Percentiles rank a stretch among this genome's conserved stretches.
Conservation (phyloP, 2,329 filamentous ascomycete genomes). For the Microcera coccophila region DNA sequence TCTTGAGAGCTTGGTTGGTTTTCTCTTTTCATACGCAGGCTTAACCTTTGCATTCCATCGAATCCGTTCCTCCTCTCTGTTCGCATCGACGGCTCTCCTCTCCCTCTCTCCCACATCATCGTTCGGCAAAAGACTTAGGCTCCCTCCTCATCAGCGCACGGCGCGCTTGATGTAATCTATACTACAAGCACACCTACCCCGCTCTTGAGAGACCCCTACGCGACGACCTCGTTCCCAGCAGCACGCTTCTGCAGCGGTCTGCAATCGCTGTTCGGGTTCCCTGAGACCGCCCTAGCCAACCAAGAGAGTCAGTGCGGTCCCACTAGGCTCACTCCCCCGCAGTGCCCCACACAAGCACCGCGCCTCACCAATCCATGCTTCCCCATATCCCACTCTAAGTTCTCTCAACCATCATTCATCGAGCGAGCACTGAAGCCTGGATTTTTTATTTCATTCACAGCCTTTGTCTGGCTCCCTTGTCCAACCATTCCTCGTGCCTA, state of each 20-base stretch:
- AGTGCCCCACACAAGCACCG: constrained; percentile 38
- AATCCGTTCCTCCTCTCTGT: too few relatives aligned
- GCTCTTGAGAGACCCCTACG: constrained; percentile 20
- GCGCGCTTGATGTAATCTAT: constrained; percentile 17
- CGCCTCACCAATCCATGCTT: constrained; percentile 32
- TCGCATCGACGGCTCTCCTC: too few relatives aligned
- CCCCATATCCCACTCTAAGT: constrained; percentile 24
- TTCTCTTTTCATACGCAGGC: too few relatives aligned
- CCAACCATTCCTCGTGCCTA: constrained; percentile 8
- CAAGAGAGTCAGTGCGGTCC: too few relatives aligned
- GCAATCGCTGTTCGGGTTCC: too few relatives aligned
- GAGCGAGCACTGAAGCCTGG: constrained; percentile 9
- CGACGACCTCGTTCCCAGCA: not conserved
- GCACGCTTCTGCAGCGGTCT: not conserved
- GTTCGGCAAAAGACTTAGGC: too few relatives aligned
- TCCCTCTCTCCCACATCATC: too few relatives aligned
- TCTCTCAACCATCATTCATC: constrained; percentile 16
- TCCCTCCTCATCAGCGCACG: not conserved
- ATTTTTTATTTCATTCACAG: constrained; percentile 5
- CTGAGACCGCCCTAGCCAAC: too few relatives aligned
- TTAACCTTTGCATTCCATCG: too few relatives aligned
- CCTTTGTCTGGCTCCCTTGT: constrained; percentile 1
- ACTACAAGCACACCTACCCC: constrained; percentile 26
- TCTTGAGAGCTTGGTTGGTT: too few relatives aligned
- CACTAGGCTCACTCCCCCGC: constrained; percentile 6